These are phyloP conservation scores for Coemansia sp. DNA, from an alignment of 192 early-diverging fungal species.

Conservation along the genomic window DNA sequence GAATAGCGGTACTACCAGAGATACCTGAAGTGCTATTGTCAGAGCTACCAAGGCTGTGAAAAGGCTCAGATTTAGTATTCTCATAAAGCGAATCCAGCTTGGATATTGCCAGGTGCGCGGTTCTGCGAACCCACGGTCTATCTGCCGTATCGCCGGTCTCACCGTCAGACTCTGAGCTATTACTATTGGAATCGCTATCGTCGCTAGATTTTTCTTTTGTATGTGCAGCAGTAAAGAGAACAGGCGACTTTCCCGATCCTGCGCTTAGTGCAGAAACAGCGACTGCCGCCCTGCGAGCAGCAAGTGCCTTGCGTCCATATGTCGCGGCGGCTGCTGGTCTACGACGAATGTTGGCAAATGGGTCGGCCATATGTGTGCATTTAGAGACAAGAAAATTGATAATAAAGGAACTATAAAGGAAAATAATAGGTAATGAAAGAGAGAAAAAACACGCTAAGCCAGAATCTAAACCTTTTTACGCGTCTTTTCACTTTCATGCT, in stretches of 20 bases:
- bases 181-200: background rate
- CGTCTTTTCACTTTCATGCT: no score
- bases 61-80: slow-evolving; percentile 10
- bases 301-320: slow-evolving; percentile 48
- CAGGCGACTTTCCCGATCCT: background rate
- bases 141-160: background rate
- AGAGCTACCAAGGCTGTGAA: background rate
- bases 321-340: slow-evolving; percentile 33
- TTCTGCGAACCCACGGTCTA: slow-evolving; percentile 17
- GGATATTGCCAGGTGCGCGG: slow-evolving; percentile 34
- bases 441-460: background rate
- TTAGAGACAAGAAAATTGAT: slow-evolving; percentile 10
- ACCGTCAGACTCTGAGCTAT: background rate
- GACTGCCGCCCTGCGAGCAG: slow-evolving; percentile 38
- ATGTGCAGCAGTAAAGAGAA: background rate
- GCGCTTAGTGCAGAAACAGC: background rate
- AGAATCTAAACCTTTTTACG: no score
- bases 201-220: background rate
- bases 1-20: background rate
- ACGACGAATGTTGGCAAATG: slow-evolving; percentile 47
- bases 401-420: background rate
- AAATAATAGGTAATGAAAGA: background rate
- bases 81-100: slow-evolving; percentile 37
- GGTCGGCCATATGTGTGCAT: slow-evolving; percentile 38
- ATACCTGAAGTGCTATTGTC: no score